Evolutionary conservation across 106 monocot genomes (phyloP), one percentile per base, ranked within the genome.

Genomic region (Triglochin maritima): DNA sequence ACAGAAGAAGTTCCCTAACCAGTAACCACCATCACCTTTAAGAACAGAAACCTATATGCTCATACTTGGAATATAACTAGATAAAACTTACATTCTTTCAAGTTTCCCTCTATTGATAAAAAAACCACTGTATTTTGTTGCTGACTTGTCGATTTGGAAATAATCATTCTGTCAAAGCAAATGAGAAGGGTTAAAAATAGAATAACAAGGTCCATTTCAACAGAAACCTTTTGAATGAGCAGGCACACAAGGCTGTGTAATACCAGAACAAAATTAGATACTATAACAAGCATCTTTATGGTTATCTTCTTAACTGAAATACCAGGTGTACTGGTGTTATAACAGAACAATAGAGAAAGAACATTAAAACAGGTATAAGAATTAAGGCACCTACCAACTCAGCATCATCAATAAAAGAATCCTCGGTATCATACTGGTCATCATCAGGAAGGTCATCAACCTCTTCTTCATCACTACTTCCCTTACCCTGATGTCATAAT

Each of bases 371-470:
- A 29, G 0, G 29, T 29, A 29, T 29, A 53, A 29, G 7, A 52
- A 8, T 52, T 64, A 6, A 48, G 68, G 56, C 9, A 84, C 81
- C 17, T 71, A 98, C 96, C 96, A 98, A 79, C 69, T 98, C 96
- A 67, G 88, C 74, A 72, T 98, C 96, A 70, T 98, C 96, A 46
- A 98, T 98, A 66, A 98, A 98, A 56, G 96, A 98, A 80, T 98
- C 91, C 71, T 98, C 91, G 5, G 96, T 98, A 64, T 98, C 96
- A 75, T 98, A 98, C 69, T 98, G 84, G 82, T 98, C 96, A 79
- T 98, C 96, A 62, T 92, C 91, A 53, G 88, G 96, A 55, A 77
- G 62, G 74, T 88, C 81, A 77, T 79, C 80, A 65, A 91, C 76
- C 46, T 84, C 86, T 75, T 98, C 91, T 71, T 94, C 94, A 69